Base-by-base conservation (phyloP, 1,284 basidiomycete species). In the Fomitiporia mediterranea region DNA sequence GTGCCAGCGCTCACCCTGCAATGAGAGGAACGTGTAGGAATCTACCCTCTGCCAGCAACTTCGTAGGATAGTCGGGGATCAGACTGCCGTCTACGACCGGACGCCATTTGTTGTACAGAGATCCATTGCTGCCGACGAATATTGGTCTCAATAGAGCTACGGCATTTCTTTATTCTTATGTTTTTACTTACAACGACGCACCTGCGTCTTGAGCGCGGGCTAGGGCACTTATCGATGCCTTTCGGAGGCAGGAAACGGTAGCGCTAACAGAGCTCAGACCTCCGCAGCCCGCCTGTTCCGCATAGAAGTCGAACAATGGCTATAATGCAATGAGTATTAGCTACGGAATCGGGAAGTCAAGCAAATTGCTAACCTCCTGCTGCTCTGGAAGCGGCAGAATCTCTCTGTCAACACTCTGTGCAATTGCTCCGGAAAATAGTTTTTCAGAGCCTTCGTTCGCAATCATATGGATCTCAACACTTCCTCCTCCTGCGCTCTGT, bases 401-500 rank as follows among this genome's bases (percentile, higher is more conserved):
- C 0, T 71, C 68, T 21, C 82, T 69, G 60, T 71, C 81, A n/a
- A 83, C 74, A 62, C 81, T 83, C 65, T 84, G 83, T 0, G 76
- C 78, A 61, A 84, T 82, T 25, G 77, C 81, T 25, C 72, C 70
- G 17, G 70, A 68, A 66, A 84, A 84, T 9, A 81, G 62, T 5
- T 64, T 62, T 49, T 70, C 64, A 5, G 65, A 40, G 3, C 66
- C 68, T 15, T 65, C 65, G 57, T 77, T 72, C 8, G 78, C 74
- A 21, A 81, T 70, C 46, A 84, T 70, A 63, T 83, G 82, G 13
- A 84, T 66, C 61, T 80, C 75, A 7, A 84, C 73, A 2, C 77
- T 80, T 30, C 75, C 69, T 0, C 73, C 80, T 8, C 83, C 84
- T 0, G 83, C 84, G 56, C 81, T 83, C 63, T 87, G 71, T 0